Evolutionary conservation across 31 red algal genomes (phyloP).

Genomic region (Odonthalia washingtoniensis): DNA sequence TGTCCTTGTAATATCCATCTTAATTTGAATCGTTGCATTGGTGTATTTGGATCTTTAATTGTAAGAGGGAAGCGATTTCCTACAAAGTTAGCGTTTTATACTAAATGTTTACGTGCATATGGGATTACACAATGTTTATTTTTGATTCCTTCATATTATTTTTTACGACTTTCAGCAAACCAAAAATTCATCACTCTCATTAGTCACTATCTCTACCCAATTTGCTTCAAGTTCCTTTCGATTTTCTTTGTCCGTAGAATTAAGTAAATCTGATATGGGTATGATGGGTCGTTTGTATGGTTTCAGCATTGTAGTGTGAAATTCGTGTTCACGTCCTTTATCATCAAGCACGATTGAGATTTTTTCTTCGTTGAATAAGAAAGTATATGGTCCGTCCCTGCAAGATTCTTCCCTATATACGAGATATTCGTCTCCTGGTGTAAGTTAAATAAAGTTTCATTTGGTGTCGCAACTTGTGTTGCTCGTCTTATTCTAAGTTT

Average conservation of each 20-base stretch:
- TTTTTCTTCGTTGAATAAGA: background rate
- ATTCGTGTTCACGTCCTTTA: background rate
- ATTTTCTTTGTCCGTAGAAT: background rate
- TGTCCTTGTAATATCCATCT: background rate
- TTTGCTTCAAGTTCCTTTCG: no score
- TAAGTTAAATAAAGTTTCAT: background rate
- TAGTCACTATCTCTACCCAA: no score
- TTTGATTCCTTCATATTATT: background rate
- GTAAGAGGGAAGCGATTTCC: background rate
- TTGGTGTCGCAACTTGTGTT: background rate
- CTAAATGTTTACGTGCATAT: background rate
- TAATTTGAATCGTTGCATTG: background rate
- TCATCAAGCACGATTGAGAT: constrained; percentile 5
- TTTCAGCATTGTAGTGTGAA: background rate
- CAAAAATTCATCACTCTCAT: no score
- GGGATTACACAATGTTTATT: background rate
- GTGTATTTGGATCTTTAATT: background rate
- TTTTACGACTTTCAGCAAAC: background rate
- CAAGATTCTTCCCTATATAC: background rate
- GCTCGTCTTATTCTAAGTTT: background rate
- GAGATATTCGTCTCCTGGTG: background rate
- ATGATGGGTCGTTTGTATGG: background rate
- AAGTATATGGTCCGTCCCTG: background rate
- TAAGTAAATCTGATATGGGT: background rate
- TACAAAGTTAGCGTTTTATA: background rate